Evolutionary conservation across 495 filamentous ascomycete species (phyloP), one percentile per base, ranked within the genome.

Genomic region (Talaromyces adpressus): DNA sequence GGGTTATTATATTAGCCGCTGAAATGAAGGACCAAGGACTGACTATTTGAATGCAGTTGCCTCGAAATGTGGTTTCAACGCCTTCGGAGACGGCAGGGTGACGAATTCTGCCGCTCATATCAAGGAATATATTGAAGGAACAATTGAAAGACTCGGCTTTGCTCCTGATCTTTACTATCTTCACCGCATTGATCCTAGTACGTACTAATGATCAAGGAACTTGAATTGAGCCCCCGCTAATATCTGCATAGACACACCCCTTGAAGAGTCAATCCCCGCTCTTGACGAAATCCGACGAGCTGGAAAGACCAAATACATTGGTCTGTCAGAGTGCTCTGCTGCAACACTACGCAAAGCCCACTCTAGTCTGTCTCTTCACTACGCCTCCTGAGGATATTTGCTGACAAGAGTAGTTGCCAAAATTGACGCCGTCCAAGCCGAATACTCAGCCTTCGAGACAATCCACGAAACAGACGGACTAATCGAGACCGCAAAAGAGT

Each of bases 381-480:
- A 20, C 16, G 6, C 22, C 29, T 12, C 18, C 18, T 9, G 49
- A 12, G 32, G 0, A 16, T 16, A 4, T 4, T 4, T 36, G 16
- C 27, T 23, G 5, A n/a, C 9, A 61, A 27, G 47, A 18, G 51
- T 41, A 80, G 79, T 82, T 64, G 77, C 78, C 65, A 78, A 75
- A 62, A 81, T 82, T 41, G 78, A 81, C 51, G 79, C 79, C n/a
- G 59, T 82, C 22, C 79, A 82, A 65, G 78, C 78, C 9, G 79
- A 82, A 52, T 82, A 81, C 65, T 82, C 79, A 0, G 77, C 79
- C 4, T 81, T 81, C 53, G 78, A 82, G 68, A 82, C 78, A 22
- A 6, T 82, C 0, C 79, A 81, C 60, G 75, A 80, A 66, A 75
- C 72, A 30, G 73, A 76, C 36, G 72, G 69, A 11, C 61, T 79